These are phyloP conservation scores for Xerocomus alliaceus DNA, from an alignment of 1,284 basidiomycete species.

Conservation along the genomic window DNA sequence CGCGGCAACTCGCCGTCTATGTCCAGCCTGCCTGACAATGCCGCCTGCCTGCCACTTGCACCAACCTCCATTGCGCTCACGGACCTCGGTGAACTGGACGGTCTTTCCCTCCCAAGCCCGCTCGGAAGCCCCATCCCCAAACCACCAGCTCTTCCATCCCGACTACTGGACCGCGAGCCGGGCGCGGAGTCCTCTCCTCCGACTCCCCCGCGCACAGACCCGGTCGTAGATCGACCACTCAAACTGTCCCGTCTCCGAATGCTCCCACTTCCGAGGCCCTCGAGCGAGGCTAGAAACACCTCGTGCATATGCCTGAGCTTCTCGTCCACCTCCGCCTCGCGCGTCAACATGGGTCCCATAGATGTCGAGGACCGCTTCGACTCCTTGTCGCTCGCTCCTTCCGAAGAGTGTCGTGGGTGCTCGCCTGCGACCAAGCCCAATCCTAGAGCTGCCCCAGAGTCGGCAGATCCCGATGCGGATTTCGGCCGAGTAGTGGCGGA, in stretches of 20 bases:
- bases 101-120: slow-evolving; percentile 25
- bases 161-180: slow-evolving; percentile 18
- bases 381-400: slow-evolving; percentile 20
- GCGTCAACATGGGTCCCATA: slow-evolving; percentile 60
- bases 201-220: slow-evolving; percentile 13
- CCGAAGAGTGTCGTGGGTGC: slow-evolving; percentile 13
- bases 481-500: slow-evolving; percentile 3
- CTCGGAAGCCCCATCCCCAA: slow-evolving; percentile 17
- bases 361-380: slow-evolving; percentile 31
- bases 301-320: slow-evolving; percentile 68
- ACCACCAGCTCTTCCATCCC: slow-evolving; percentile 5
- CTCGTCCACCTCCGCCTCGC: slow-evolving; percentile 66
- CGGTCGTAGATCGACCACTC: slow-evolving; percentile 14
- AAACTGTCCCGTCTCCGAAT: slow-evolving; percentile 19
- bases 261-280: slow-evolving; percentile 50
- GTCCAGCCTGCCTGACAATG: slow-evolving; percentile 19
- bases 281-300: slow-evolving; percentile 63
- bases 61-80: slow-evolving; percentile 26
- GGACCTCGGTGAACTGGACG: slow-evolving; percentile 22
- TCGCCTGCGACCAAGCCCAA: slow-evolving; percentile 28
- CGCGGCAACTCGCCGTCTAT: slow-evolving; percentile 19
- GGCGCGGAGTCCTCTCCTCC: slow-evolving; percentile 18
- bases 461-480: slow-evolving; percentile 5
- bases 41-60: slow-evolving; percentile 18
- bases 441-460: slow-evolving; percentile 11